Percentiles rank a stretch among this genome's conserved stretches.
phyloP scores from a whole-genome alignment of 345 rosid species.

The Firmiana major region DNA sequence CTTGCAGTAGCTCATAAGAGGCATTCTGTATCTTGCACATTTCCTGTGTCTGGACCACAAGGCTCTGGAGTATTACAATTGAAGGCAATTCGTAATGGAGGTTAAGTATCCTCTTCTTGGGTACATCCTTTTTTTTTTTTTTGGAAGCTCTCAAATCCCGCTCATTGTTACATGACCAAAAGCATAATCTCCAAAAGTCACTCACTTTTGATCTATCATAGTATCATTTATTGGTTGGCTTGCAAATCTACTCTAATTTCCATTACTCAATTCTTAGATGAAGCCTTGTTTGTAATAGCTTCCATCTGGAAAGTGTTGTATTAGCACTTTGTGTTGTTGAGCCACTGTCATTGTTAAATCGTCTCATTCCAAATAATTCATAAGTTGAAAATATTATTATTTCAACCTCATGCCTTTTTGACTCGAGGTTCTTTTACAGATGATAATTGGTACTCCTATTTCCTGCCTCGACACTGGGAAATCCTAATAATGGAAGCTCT shows the following conservation, averaged over 20 bases:
- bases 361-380: neutral
- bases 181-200: neutral
- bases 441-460: conserved; percentile 48
- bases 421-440: conserved; percentile 30
- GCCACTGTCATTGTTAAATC: neutral
- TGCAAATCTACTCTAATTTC: neutral
- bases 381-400: neutral
- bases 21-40: conserved; percentile 86
- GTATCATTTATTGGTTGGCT: neutral
- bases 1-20: conserved; percentile 90
- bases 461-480: conserved; percentile 70
- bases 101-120: conserved; percentile 31
- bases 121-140: neutral
- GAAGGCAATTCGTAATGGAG: conserved; percentile 82
- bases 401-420: neutral
- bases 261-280: neutral
- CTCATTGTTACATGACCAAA: neutral
- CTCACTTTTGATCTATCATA: neutral
- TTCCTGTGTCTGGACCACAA: conserved; percentile 78
- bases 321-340: no score
- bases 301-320: neutral
- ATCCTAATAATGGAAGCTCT: conserved; percentile 89
- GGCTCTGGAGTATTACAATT: conserved; percentile 73
- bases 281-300: neutral
- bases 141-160: neutral